These are phyloP conservation scores for Thelonectria discophora DNA, from an alignment of 2,329 filamentous ascomycete genomes.

Conservation along the genomic window DNA sequence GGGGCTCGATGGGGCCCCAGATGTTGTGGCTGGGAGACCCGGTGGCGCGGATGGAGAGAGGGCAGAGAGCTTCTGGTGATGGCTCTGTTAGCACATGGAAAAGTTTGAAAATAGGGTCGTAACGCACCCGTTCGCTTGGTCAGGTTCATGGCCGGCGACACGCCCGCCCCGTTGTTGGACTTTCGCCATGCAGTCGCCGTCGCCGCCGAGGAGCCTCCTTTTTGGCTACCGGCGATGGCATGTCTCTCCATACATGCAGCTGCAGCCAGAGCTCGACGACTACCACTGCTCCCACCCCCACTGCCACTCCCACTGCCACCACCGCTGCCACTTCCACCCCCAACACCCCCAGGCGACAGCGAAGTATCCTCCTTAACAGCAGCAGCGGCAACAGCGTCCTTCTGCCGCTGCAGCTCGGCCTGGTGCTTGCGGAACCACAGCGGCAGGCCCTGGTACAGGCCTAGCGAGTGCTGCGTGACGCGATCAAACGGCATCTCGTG, in stretches of 20 bases:
- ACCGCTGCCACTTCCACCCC: background rate
- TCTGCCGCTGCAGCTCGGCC: slow-evolving; percentile 51
- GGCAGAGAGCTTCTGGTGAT: slow-evolving; percentile 11
- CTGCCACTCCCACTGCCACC: background rate
- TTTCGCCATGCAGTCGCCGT: slow-evolving; percentile 6
- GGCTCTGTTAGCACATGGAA: background rate
- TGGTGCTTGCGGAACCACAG: slow-evolving; percentile 67
- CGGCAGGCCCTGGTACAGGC: slow-evolving; percentile 73
- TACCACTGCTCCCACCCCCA: background rate
- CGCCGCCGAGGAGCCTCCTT: background rate
- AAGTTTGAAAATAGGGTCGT: background rate
- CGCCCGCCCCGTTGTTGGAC: background rate
- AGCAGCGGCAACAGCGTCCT: slow-evolving; percentile 4
- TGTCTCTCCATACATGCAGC: background rate
- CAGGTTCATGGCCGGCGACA: background rate
- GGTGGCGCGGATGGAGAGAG: slow-evolving; percentile 4
- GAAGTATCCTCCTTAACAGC: background rate
- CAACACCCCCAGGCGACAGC: background rate
- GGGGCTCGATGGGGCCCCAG: slow-evolving; percentile 45
- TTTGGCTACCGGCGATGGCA: background rate
- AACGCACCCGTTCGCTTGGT: slow-evolving; percentile 10
- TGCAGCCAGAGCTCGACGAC: too few species aligned
- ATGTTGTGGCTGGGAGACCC: slow-evolving; percentile 30
- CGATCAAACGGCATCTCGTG: slow-evolving; percentile 85
- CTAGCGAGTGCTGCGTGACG: slow-evolving; percentile 72